Conservation (phyloP, 2,329 filamentous ascomycete genomes). For the Intubia oerlemansii region DNA sequence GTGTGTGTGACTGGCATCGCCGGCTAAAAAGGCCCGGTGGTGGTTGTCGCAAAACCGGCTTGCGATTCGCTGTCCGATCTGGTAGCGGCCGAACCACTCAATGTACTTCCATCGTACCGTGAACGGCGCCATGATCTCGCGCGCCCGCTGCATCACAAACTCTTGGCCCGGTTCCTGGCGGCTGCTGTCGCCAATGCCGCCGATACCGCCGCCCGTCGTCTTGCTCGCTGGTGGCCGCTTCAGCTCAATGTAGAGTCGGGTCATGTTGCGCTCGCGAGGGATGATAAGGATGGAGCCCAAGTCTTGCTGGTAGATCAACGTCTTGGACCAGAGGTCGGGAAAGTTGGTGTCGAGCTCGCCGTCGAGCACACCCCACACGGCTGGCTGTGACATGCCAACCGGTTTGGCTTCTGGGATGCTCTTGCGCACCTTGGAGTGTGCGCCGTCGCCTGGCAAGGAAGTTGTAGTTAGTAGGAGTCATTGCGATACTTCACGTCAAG, state of each 20-base stretch:
- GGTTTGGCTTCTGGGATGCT: constrained; percentile 24
- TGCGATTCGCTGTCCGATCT: constrained; percentile 50
- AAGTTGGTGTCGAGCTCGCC: constrained; percentile 51
- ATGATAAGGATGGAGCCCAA: constrained; percentile 53
- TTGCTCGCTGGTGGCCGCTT: too few relatives aligned
- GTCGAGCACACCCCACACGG: constrained; percentile 51
- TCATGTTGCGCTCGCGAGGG: constrained; percentile 52
- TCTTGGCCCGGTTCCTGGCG: constrained; percentile 23
- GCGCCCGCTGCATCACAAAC: constrained; percentile 44
- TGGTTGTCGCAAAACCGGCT: constrained; percentile 43
- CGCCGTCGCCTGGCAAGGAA: constrained; percentile 34
- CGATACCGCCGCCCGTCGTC: too few relatives aligned
- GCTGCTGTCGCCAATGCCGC: constrained; percentile 10
- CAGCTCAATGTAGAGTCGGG: constrained; percentile 38
- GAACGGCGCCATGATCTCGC: constrained; percentile 37
- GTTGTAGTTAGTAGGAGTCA: too few relatives aligned
- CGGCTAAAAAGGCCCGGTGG: constrained; percentile 36
- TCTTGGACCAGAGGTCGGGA: constrained; percentile 56
- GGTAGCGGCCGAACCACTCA: constrained; percentile 54
- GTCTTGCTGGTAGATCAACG: constrained; percentile 43
- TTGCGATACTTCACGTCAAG: too few relatives aligned
- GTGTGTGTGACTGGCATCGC: constrained; percentile 46
- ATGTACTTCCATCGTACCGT: constrained; percentile 34
- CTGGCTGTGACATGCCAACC: constrained; percentile 10
- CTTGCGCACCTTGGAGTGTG: constrained; percentile 47